phyloP scores from a whole-genome alignment of 257 asterid genomes.

The Misopates orontium region DNA sequence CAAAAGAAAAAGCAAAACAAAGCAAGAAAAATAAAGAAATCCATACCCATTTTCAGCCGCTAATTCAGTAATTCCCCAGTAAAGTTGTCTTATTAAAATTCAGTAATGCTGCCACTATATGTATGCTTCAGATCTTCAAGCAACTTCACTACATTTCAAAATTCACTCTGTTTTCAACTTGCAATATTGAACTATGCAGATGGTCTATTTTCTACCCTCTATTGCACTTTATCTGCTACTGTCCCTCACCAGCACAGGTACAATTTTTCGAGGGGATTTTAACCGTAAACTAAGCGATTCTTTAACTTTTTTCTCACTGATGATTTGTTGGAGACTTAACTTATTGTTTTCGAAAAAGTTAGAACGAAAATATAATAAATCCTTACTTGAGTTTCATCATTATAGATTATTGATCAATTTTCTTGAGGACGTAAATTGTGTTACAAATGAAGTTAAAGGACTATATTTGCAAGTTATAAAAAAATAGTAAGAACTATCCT shows the following conservation, averaged over 20 bases:
- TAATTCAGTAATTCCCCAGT: not conserved
- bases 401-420: too few species aligned
- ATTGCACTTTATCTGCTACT: slow-evolving; percentile 35
- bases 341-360: too few species aligned
- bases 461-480: too few species aligned
- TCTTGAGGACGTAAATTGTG: too few species aligned
- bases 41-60: slow-evolving; percentile 5
- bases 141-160: not conserved
- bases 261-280: too few species aligned
- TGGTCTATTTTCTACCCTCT: slow-evolving; percentile 23
- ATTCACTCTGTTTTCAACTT: not conserved
- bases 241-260: slow-evolving; percentile 48
- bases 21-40: slow-evolving; percentile 22
- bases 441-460: too few species aligned
- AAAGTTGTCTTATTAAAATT: slow-evolving; percentile 19
- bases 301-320: too few species aligned
- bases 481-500: too few species aligned
- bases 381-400: too few species aligned
- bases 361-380: too few species aligned
- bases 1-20: slow-evolving; percentile 30
- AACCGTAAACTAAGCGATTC: too few species aligned
- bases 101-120: not conserved
- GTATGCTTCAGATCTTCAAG: not conserved
- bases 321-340: too few species aligned
- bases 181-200: slow-evolving; percentile 35